Conservation (phyloP, 371 early-diverging fungal species). For the Gilbertella persicaria region DNA sequence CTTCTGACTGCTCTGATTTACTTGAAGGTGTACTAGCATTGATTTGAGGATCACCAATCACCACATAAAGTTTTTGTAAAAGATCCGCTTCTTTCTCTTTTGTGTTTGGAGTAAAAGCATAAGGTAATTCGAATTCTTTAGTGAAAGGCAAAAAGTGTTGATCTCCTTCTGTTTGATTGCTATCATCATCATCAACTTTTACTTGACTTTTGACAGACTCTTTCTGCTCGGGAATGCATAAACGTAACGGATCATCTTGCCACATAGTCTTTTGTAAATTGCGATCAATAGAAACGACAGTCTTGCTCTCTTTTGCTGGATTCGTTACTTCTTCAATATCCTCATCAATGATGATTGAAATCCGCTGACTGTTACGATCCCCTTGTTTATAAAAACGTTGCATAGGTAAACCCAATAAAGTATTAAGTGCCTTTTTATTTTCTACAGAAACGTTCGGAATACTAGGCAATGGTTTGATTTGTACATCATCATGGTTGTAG, state of each 20-base stretch:
- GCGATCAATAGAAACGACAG: too few species aligned
- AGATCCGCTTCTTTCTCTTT: background rate
- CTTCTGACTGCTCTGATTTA: too few species aligned
- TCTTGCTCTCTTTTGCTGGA: too few species aligned
- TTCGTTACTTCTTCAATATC: too few species aligned
- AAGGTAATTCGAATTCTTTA: background rate
- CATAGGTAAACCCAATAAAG: too few species aligned
- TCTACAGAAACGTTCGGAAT: too few species aligned
- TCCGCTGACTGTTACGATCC: too few species aligned
- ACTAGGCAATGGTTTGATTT: too few species aligned
- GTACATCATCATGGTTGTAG: too few species aligned
- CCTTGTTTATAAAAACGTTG: too few species aligned
- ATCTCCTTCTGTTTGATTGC: background rate
- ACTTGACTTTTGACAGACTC: background rate
- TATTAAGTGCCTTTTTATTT: too few species aligned
- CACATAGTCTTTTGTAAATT: constrained; percentile 6
- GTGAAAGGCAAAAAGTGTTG: background rate
- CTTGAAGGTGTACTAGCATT: background rate
- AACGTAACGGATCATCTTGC: constrained; percentile 4
- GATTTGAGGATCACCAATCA: background rate
- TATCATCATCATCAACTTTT: background rate
- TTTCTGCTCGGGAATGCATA: background rate
- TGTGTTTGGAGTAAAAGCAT: background rate
- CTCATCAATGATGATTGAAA: too few species aligned
- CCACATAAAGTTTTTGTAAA: background rate